Conservation (phyloP, 2,329 filamentous ascomycete species). For the Cryphonectria parasitica region DNA sequence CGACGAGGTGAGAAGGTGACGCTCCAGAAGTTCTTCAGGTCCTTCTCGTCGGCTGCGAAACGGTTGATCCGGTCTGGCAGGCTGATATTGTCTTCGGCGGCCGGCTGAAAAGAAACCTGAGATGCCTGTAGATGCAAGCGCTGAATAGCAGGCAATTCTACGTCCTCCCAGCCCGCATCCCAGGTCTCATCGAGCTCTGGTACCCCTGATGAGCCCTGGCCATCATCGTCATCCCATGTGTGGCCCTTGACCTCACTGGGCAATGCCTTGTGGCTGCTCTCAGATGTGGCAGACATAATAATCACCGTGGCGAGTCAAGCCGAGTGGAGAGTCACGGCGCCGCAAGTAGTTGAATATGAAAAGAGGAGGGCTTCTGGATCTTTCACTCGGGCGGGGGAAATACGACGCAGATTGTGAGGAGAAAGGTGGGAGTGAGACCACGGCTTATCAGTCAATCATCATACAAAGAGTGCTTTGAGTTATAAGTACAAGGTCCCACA, state of each 20-base stretch:
- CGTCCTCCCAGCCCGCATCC: background rate
- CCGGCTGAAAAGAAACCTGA: background rate
- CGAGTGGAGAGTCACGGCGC: background rate
- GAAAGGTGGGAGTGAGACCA: background rate
- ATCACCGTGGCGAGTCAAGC: background rate
- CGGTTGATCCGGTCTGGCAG: constrained; percentile 49
- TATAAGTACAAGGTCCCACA: background rate
- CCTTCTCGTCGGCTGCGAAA: constrained; percentile 48
- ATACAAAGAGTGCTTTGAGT: background rate
- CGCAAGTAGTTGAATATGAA: background rate
- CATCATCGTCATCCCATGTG: background rate
- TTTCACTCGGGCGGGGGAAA: background rate
- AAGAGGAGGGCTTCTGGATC: background rate
- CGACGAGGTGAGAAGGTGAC: constrained; percentile 49
- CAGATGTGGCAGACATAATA: background rate
- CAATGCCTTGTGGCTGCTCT: background rate
- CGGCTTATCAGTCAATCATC: constrained; percentile 1
- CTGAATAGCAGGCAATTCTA: background rate
- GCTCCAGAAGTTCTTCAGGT: constrained; percentile 54
- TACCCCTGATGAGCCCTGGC: background rate
- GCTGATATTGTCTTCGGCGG: constrained; percentile 18
- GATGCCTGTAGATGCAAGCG: background rate
- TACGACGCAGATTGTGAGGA: background rate
- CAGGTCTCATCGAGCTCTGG: background rate
- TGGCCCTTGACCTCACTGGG: background rate